Conservation (phyloP, 2,329 filamentous ascomycete species). For the Microcyclosporella mali region DNA sequence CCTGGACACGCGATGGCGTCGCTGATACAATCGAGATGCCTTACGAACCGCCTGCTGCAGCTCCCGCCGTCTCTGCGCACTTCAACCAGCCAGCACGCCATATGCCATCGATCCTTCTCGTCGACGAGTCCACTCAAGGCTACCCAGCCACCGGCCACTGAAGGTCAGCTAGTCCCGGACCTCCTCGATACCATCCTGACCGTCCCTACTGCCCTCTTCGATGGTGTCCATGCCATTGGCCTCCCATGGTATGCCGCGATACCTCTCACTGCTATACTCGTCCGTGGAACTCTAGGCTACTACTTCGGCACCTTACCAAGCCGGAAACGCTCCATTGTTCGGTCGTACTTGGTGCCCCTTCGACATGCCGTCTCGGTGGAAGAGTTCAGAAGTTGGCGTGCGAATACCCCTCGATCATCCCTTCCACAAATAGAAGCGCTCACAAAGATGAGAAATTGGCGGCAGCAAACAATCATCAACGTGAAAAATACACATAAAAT, state of each 20-base stretch:
- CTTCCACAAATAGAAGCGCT: neutral
- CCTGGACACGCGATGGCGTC: neutral
- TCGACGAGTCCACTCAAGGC: conserved; percentile 14
- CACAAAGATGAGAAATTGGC: too few relatives aligned
- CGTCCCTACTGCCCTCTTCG: conserved; percentile 19
- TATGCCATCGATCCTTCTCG: conserved; percentile 22
- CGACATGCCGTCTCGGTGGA: neutral
- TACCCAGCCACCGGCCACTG: conserved; percentile 8
- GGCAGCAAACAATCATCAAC: too few relatives aligned
- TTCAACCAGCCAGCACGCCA: conserved; percentile 11
- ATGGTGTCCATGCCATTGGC: conserved; percentile 24
- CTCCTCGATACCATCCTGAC: conserved; percentile 5
- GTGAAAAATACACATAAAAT: conserved; percentile 2
- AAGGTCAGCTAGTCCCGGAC: neutral
- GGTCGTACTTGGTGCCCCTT: conserved; percentile 18
- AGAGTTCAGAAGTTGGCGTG: neutral
- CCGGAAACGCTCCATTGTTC: conserved; percentile 16
- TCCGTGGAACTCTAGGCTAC: conserved; percentile 26
- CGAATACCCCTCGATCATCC: too few relatives aligned
- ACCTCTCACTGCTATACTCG: conserved; percentile 24
- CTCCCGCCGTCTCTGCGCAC: conserved; percentile 21
- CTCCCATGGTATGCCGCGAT: conserved; percentile 30
- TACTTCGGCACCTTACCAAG: conserved; percentile 16
- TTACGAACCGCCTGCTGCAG: conserved; percentile 10
- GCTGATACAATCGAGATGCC: conserved; percentile 5